Conservation (phyloP, 1,139 yeast genomes). For the Blastobotrys arbuscula region DNA sequence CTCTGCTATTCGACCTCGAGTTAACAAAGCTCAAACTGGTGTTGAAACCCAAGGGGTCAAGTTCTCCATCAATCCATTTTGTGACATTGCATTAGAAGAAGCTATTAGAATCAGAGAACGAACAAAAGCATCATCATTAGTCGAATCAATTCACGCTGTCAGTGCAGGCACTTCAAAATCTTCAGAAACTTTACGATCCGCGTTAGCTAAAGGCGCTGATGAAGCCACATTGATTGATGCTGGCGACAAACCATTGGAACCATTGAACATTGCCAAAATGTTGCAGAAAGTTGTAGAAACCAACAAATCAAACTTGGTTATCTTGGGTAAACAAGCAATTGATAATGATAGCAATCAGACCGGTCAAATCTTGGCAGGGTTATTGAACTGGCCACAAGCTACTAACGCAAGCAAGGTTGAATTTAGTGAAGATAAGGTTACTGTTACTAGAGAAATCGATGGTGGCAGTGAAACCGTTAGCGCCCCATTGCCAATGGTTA, state of each 20-base stretch:
- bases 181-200: conserved; percentile 81
- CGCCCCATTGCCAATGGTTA: conserved; percentile 74
- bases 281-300: conserved; percentile 67
- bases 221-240: conserved; percentile 75
- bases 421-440: conserved; percentile 52
- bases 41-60: conserved; percentile 88
- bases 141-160: conserved; percentile 83
- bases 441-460: conserved; percentile 87
- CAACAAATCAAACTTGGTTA: conserved; percentile 67
- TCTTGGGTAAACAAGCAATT: conserved; percentile 93
- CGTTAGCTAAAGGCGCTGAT: conserved; percentile 94
- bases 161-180: conserved; percentile 86
- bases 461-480: conserved; percentile 86
- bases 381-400: conserved; percentile 96
- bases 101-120: conserved; percentile 73
- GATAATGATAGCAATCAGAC: conserved; percentile 94
- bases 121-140: conserved; percentile 49
- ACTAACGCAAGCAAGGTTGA: conserved; percentile 90
- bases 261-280: conserved; percentile 85
- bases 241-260: conserved; percentile 68
- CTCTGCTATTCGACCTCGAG: conserved; percentile 87
- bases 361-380: conserved; percentile 96
- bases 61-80: conserved; percentile 92
- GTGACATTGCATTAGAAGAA: conserved; percentile 94
- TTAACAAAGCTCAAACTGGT: conserved; percentile 80